These are phyloP conservation scores for Saturnispora quitensis DNA, from an alignment of 805 yeast genomes.

Conservation along the genomic window DNA sequence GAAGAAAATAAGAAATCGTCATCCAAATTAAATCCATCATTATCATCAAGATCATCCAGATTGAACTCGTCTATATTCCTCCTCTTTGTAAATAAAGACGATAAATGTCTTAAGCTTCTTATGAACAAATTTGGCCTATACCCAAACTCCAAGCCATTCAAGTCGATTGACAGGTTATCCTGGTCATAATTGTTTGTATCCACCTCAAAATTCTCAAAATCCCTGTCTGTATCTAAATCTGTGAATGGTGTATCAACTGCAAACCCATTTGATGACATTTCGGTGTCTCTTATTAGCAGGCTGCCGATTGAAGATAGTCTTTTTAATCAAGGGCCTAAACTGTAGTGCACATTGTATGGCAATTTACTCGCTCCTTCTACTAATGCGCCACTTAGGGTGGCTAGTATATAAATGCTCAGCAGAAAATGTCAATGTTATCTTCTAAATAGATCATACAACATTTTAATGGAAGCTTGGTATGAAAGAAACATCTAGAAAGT, in stretches of 20 bases:
- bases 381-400: too few species aligned
- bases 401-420: too few species aligned
- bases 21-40: constrained; percentile 1
- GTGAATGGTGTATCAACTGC: constrained; percentile 47
- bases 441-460: too few species aligned
- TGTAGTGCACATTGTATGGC: background rate
- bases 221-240: constrained; percentile 39
- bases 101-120: background rate
- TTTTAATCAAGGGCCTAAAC: background rate
- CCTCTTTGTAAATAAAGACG: constrained; percentile 9
- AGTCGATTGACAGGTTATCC: constrained; percentile 13
- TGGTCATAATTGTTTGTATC: constrained; percentile 14
- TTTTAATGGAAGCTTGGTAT: too few species aligned
- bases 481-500: too few species aligned
- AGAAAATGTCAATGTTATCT: too few species aligned
- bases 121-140: background rate
- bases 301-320: background rate
- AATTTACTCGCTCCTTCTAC: too few species aligned
- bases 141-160: constrained; percentile 9
- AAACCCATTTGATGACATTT: constrained; percentile 12
- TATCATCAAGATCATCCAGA: constrained; percentile 5
- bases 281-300: background rate
- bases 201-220: constrained; percentile 20
- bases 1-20: background rate
- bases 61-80: constrained; percentile 1